phyloP scores from a whole-genome alignment of 2,329 filamentous ascomycete genomes.

The Cryphonectria nitschkei region DNA sequence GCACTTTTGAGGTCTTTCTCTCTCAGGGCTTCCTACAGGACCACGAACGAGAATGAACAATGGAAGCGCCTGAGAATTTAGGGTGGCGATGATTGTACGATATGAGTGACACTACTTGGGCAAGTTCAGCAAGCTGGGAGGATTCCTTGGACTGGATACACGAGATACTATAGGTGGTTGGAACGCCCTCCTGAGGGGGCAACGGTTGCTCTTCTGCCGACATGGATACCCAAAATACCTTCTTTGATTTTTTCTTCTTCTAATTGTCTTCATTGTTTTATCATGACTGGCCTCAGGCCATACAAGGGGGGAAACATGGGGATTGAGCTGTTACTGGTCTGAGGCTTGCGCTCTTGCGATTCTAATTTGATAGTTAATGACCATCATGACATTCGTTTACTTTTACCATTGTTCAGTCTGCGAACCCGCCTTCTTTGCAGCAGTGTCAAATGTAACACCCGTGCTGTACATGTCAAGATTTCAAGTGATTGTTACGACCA shows the following conservation, averaged over 20 bases:
- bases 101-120: constrained; percentile 7
- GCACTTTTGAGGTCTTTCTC: not conserved
- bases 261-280: not conserved
- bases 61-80: not conserved
- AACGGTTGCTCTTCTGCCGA: constrained; percentile 17
- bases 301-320: not conserved
- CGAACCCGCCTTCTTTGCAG: not conserved
- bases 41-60: not conserved
- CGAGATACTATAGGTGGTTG: constrained; percentile 7
- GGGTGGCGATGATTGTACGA: constrained; percentile 13
- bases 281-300: not conserved
- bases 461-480: too few relatives aligned
- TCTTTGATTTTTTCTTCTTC: constrained; percentile 4
- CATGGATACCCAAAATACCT: constrained; percentile 28
- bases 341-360: not conserved
- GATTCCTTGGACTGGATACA: not conserved
- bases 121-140: constrained; percentile 4
- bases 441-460: too few relatives aligned
- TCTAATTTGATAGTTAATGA: constrained; percentile 15
- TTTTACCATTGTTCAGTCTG: not conserved
- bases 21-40: not conserved
- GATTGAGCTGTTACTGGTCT: not conserved
- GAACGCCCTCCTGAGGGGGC: not conserved
- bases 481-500: not conserved
- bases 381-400: constrained; percentile 20